phyloP scores from a whole-genome alignment of 2,329 filamentous ascomycete genomes.

The Penicillium sp. region DNA sequence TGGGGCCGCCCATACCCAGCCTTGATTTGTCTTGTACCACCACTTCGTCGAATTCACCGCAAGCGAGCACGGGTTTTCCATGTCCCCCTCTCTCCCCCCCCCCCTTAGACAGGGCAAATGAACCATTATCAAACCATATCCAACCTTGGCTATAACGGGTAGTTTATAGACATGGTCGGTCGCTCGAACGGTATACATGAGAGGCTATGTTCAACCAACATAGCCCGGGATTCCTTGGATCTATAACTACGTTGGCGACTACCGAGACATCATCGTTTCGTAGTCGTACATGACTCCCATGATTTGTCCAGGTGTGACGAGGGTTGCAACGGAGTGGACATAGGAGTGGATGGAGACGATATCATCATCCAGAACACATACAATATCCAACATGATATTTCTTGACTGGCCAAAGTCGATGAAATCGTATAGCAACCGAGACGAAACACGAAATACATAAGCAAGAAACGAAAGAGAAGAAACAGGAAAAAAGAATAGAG shows the following conservation, averaged over 20 bases:
- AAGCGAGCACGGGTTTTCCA: constrained; percentile 11
- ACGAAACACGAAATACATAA: background rate
- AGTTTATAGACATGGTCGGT: background rate
- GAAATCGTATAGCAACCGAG: too few species aligned
- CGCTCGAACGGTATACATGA: background rate
- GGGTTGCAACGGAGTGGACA: background rate
- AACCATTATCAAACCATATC: constrained; percentile 2
- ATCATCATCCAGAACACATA: background rate
- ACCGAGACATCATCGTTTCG: background rate
- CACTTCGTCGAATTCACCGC: constrained; percentile 9
- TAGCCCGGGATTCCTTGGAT: background rate
- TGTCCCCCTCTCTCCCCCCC: background rate
- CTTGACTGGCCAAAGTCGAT: background rate
- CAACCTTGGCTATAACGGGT: too few species aligned
- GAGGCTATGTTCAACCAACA: background rate
- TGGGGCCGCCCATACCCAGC: constrained; percentile 8
- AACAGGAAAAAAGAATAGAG: constrained; percentile 11
- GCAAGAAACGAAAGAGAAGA: background rate
- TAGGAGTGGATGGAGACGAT: background rate
- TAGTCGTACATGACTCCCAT: background rate
- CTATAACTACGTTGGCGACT: background rate
- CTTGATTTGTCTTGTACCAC: constrained; percentile 16
- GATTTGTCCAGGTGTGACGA: constrained; percentile 1
- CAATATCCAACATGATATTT: background rate
- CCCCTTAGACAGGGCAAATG: background rate